A percentile compares a stretch with the other conserved stretches of the same genome.
Evolutionary conservation across 129 eudicot genomes (phyloP).

Genomic region (Gnaphalium uliginosum): DNA sequence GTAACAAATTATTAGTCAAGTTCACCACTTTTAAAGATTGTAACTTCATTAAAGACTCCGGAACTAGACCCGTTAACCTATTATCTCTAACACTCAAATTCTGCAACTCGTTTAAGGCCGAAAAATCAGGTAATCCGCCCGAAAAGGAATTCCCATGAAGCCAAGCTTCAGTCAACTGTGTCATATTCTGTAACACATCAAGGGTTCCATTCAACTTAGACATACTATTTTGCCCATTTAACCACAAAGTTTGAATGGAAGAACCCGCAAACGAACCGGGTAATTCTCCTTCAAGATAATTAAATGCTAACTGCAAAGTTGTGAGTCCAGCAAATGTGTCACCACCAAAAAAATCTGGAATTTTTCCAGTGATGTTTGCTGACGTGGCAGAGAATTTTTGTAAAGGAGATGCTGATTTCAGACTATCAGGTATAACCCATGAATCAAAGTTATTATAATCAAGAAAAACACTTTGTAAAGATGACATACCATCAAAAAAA

Average conservation of each 20-base stretch:
- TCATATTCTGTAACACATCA: conserved; percentile 72
- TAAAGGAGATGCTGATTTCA: conserved; percentile 47
- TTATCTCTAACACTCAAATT: conserved; percentile 69
- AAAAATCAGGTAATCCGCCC: conserved; percentile 79
- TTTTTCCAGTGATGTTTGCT: conserved; percentile 53
- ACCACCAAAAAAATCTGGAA: conserved; percentile 60
- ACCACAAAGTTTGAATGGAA: conserved; percentile 59
- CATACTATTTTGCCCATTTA: conserved; percentile 64
- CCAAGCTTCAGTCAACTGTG: conserved; percentile 56
- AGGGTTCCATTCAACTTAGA: conserved; percentile 54
- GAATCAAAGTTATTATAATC: conserved; percentile 50
- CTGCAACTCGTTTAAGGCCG: conserved; percentile 45
- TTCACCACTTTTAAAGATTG: conserved; percentile 53
- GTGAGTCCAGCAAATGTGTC: conserved; percentile 53
- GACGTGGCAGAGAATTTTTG: conserved; percentile 59
- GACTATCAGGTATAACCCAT: conserved; percentile 64
- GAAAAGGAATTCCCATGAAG: conserved; percentile 57
- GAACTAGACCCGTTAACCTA: conserved; percentile 68
- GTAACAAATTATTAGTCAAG: conserved; percentile 66
- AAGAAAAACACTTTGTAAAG: conserved; percentile 51
- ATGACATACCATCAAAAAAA: conserved; percentile 74
- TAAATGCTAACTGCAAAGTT: conserved; percentile 47
- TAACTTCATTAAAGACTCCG: conserved; percentile 48
- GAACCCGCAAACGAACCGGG: conserved; percentile 63
- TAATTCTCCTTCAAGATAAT: conserved; percentile 56